phyloP scores from a whole-genome alignment of 225 moss, liverwort and hornwort genomes.

The Neckera pumila region DNA sequence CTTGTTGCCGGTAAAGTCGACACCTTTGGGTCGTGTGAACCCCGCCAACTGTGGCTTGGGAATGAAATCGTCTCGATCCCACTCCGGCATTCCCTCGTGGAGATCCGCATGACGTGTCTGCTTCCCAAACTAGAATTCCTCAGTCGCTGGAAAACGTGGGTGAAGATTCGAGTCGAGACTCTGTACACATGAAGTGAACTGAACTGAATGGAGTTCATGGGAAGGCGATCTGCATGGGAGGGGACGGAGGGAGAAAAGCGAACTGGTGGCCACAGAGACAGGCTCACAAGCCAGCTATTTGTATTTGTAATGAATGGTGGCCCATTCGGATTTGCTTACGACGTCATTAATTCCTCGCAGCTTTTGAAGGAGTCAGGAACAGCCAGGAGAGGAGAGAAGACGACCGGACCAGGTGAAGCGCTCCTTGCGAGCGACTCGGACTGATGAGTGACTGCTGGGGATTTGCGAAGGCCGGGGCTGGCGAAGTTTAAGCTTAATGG shows the following conservation, averaged over 20 bases:
- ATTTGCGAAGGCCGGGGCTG: neutral
- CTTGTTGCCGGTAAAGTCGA: neutral
- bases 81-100: neutral
- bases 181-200: neutral
- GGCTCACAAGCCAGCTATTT: neutral
- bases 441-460: neutral
- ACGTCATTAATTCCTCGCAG: neutral
- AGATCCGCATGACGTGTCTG: neutral
- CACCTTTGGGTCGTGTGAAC: neutral
- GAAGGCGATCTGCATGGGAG: neutral
- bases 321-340: neutral
- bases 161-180: neutral
- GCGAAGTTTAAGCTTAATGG: too few relatives aligned
- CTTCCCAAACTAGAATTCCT: neutral
- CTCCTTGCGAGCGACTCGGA: neutral
- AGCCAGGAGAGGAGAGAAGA: neutral
- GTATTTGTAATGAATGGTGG: neutral
- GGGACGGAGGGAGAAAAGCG: neutral
- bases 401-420: neutral
- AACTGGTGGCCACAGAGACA: neutral
- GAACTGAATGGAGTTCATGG: neutral
- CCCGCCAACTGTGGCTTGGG: neutral
- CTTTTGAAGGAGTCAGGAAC: neutral
- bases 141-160: neutral
- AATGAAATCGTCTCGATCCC: neutral